Percentiles rank a stretch among this genome's conserved stretches.
Conservation (phyloP, 257 asterid genomes). For the Primulina eburnea region DNA sequence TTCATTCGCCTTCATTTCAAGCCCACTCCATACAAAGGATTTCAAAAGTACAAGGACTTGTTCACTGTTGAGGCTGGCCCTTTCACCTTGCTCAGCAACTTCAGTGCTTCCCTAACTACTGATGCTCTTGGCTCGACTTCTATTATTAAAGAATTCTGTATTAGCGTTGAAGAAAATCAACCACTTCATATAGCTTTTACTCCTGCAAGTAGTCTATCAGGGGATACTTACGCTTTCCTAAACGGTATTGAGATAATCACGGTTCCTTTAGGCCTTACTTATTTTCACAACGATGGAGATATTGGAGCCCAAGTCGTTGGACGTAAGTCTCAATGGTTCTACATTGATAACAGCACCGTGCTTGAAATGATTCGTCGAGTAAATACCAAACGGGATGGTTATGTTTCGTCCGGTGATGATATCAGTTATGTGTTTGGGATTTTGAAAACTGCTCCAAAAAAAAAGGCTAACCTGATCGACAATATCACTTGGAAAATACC, state of each 20-base stretch:
- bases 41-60: slow-evolving; percentile 23
- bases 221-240: slow-evolving; percentile 28
- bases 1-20: slow-evolving; percentile 31
- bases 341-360: slow-evolving; percentile 38
- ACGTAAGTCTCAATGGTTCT: slow-evolving; percentile 23
- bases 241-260: slow-evolving; percentile 35
- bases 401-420: slow-evolving; percentile 30
- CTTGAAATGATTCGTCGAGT: slow-evolving; percentile 38
- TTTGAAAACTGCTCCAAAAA: slow-evolving; percentile 30
- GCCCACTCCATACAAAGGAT: slow-evolving; percentile 21
- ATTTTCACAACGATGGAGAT: slow-evolving; percentile 11
- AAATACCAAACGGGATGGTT: slow-evolving; percentile 28
- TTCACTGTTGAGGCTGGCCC: slow-evolving; percentile 31
- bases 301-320: slow-evolving; percentile 29
- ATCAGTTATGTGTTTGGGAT: slow-evolving; percentile 27
- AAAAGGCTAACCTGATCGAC: slow-evolving; percentile 18
- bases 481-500: slow-evolving; percentile 38
- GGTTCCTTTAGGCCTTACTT: slow-evolving; percentile 25
- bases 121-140: slow-evolving; percentile 24
- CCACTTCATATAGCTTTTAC: slow-evolving; percentile 19
- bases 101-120: slow-evolving; percentile 37
- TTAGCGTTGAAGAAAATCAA: slow-evolving; percentile 18
- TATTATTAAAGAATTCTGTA: slow-evolving; percentile 25
- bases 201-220: slow-evolving; percentile 19
- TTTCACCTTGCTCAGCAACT: slow-evolving; percentile 33